Conservation (phyloP, 805 yeast genomes). For the Suhomyces kilbournensis region DNA sequence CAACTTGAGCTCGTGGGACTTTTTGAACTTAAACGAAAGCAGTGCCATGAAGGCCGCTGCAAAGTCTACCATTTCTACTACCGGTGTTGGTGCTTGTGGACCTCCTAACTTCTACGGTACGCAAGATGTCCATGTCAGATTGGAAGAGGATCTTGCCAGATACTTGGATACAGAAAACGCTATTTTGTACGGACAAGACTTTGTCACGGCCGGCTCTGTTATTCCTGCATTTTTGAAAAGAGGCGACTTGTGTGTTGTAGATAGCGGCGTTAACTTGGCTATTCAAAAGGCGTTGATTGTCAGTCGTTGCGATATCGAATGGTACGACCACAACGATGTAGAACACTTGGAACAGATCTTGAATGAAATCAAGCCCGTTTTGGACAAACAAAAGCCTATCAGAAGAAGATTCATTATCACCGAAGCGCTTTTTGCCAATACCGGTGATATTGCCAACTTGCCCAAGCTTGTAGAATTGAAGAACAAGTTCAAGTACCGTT, state of each 20-base stretch:
- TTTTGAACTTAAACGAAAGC: slow-evolving; percentile 57
- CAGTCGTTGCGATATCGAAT: slow-evolving; percentile 80
- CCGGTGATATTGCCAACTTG: slow-evolving; percentile 78
- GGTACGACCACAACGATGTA: slow-evolving; percentile 87
- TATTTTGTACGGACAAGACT: slow-evolving; percentile 90
- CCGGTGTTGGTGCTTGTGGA: slow-evolving; percentile 98
- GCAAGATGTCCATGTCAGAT: slow-evolving; percentile 81
- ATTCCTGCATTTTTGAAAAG: slow-evolving; percentile 92
- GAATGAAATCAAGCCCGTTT: slow-evolving; percentile 55
- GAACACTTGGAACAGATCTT: slow-evolving; percentile 72
- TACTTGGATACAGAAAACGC: slow-evolving; percentile 77
- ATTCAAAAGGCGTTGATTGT: slow-evolving; percentile 86
- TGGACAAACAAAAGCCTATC: slow-evolving; percentile 66
- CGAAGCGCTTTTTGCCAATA: slow-evolving; percentile 80
- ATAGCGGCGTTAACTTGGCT: slow-evolving; percentile 69
- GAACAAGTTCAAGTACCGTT: slow-evolving; percentile 76
- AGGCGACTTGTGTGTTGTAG: slow-evolving; percentile 90
- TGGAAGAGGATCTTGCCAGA: slow-evolving; percentile 70
- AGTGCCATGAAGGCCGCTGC: slow-evolving; percentile 51
- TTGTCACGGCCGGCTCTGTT: slow-evolving; percentile 80
- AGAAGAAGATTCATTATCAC: slow-evolving; percentile 88
- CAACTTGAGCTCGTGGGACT: slow-evolving; percentile 73
- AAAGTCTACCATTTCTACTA: slow-evolving; percentile 52
- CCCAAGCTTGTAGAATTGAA: slow-evolving; percentile 69
- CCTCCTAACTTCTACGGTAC: slow-evolving; percentile 98